Evolutionary conservation across 768 basidiomycete genomes (phyloP).

Genomic region (Trametes sanguinea): DNA sequence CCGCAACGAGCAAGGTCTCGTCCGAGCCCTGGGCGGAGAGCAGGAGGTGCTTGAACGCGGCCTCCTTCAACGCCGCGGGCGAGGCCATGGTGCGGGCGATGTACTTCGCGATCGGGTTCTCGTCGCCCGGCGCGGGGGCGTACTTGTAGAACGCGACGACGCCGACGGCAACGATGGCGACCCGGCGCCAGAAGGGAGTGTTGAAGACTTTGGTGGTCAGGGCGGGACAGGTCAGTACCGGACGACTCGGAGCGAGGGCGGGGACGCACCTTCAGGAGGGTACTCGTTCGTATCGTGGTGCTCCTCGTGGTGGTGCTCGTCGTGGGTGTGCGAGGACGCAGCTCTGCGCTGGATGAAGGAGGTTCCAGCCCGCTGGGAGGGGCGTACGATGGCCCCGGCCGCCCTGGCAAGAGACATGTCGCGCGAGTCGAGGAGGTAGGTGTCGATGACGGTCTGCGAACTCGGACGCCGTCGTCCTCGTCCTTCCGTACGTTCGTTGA

Average conservation of each 20-base stretch:
- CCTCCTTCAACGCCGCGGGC: slow-evolving; percentile 51
- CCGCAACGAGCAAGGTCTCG: slow-evolving; percentile 43
- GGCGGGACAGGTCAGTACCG: background rate
- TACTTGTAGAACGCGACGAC: slow-evolving; percentile 65
- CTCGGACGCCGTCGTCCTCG: slow-evolving; percentile 1
- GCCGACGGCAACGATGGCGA: slow-evolving; percentile 50
- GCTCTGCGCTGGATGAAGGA: slow-evolving; percentile 43
- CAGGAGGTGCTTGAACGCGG: slow-evolving; percentile 60
- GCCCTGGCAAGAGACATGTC: slow-evolving; percentile 49
- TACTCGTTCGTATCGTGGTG: slow-evolving; percentile 45
- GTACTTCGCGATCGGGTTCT: slow-evolving; percentile 67
- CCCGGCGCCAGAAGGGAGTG: slow-evolving; percentile 68
- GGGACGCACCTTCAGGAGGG: slow-evolving; percentile 57
- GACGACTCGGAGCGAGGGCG: background rate
- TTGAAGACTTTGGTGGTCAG: slow-evolving; percentile 52
- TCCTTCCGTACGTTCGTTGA: slow-evolving; percentile 2
- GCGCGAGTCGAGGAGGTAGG: slow-evolving; percentile 7
- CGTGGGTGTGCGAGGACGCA: slow-evolving; percentile 42
- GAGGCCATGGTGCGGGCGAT: slow-evolving; percentile 60
- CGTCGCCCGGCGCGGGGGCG: slow-evolving; percentile 61
- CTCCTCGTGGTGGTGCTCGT: slow-evolving; percentile 44
- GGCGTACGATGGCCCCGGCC: slow-evolving; percentile 34
- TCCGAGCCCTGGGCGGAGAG: slow-evolving; percentile 46
- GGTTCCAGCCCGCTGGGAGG: slow-evolving; percentile 32
- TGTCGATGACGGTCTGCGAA: slow-evolving; percentile 1